Base-by-base conservation (phyloP, 345 rosid species). In the Excoecaria agallocha region DNA sequence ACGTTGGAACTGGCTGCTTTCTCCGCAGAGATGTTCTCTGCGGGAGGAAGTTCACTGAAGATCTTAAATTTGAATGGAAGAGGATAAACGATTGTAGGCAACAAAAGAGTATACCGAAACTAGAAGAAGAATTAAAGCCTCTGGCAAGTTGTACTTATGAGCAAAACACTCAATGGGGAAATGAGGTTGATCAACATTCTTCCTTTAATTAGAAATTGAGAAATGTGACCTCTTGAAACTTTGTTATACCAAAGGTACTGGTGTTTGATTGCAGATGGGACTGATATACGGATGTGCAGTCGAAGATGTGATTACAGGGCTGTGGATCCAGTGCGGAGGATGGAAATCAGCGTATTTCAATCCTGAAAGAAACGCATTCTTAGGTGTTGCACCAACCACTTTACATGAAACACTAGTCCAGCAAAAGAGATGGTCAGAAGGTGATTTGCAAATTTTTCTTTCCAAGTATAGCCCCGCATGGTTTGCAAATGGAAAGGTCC, bases 241-340 rank as follows among this genome's bases (percentile, higher is more conserved):
- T 17, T 4, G 22, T 13, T 64, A 19, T 9, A 69, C n/a, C 61
- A 1, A 70, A 66, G 41, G 74, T 41, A 41, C 45, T 41, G 24
- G 70, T 67, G 72, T 78, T 55, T 65, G 19, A n/a, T 78, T 81
- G 75, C 88, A 91, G 97, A 78, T 86, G 80, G 98, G 98, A 56
- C 3, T 92, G 73, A 86, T 96, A 30, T 30, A 30, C 30, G 30
- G 96, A 5, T 85, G 84, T 66, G 83, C 87, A 3, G 91, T 89
- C n/a, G 98, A 94, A 71, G 97, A 94, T 82, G 85, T 90, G 61
- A 89, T 94, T 37, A 92, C 97, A 20, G 98, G 97, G 71, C 58
- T 92, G 52, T 69, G 88, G 19, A 89, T 92, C 66, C 87, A 89
- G 55, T 86, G 91, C 69, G 79, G 76, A 17, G 97, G 96, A 68